Conservation (phyloP, 2,329 filamentous ascomycete species). For the Ramularia endophylla region DNA sequence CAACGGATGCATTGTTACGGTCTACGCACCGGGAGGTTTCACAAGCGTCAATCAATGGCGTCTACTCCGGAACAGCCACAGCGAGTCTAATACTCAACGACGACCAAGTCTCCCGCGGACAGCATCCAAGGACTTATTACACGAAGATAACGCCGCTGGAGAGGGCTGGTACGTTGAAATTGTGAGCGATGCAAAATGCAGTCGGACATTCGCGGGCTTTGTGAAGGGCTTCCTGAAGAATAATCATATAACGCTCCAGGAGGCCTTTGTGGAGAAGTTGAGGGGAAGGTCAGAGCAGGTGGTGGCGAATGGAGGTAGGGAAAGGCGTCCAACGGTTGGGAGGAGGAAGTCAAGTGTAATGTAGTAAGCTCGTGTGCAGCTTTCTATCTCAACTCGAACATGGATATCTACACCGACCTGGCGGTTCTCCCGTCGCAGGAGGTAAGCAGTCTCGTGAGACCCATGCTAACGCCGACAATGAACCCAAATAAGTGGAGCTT, state of each 20-base stretch:
- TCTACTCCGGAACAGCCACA: conserved; percentile 12
- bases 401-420: too few relatives aligned
- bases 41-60: conserved; percentile 30
- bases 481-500: too few relatives aligned
- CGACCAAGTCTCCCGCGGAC: too few relatives aligned
- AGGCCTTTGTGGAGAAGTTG: conserved; percentile 27
- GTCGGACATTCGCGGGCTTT: conserved; percentile 27
- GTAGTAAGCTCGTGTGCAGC: too few relatives aligned
- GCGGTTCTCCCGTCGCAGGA: too few relatives aligned
- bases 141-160: conserved; percentile 10
- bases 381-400: too few relatives aligned
- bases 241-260: conserved; percentile 26
- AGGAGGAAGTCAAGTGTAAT: too few relatives aligned
- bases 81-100: not conserved
- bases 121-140: conserved; percentile 17
- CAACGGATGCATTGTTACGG: conserved; percentile 32
- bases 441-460: too few relatives aligned
- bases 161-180: conserved; percentile 29
- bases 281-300: conserved; percentile 11
- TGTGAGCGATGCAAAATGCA: conserved; percentile 29
- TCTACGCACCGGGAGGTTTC: conserved; percentile 31
- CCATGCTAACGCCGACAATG: too few relatives aligned
- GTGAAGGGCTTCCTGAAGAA: conserved; percentile 31
- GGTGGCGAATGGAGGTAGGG: too few relatives aligned
- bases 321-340: too few relatives aligned